Conservation (phyloP, 2,329 filamentous ascomycete species). For the Xylariales sp. region DNA sequence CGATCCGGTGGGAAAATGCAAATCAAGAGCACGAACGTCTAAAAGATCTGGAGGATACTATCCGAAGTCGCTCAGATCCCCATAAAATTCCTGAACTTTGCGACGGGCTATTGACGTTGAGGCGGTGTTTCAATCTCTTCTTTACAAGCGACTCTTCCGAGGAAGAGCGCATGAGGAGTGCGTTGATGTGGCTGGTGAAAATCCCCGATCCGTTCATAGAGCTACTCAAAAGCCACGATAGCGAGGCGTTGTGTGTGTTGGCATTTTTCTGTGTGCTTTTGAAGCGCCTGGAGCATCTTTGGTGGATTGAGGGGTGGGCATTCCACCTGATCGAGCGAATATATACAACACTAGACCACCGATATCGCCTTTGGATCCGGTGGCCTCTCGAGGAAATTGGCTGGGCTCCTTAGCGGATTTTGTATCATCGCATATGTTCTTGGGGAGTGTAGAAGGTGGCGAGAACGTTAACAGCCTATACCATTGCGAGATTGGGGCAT, state of each 20-base stretch:
- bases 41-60: constrained; percentile 39
- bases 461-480: background rate
- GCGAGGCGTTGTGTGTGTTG: constrained; percentile 44
- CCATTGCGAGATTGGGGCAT: background rate
- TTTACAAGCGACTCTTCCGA: constrained; percentile 31
- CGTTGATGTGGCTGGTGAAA: constrained; percentile 44
- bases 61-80: constrained; percentile 31
- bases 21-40: constrained; percentile 42
- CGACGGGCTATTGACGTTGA: constrained; percentile 37
- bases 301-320: constrained; percentile 49
- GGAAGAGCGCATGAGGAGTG: constrained; percentile 40
- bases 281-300: constrained; percentile 45
- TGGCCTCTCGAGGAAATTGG: constrained; percentile 49
- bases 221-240: constrained; percentile 40
- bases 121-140: constrained; percentile 40
- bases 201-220: constrained; percentile 38
- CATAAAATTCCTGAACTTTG: constrained; percentile 34
- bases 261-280: constrained; percentile 49
- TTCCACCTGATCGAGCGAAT: constrained; percentile 47
- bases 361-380: constrained; percentile 46
- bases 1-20: constrained; percentile 33
- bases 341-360: constrained; percentile 43
- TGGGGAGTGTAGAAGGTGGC: background rate
- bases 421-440: background rate
- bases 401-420: constrained; percentile 39